A percentile compares a stretch with the other conserved stretches of the same genome.
phyloP scores from a whole-genome alignment of 2,329 filamentous ascomycete species.

The Torrubiella hemipterigena region DNA sequence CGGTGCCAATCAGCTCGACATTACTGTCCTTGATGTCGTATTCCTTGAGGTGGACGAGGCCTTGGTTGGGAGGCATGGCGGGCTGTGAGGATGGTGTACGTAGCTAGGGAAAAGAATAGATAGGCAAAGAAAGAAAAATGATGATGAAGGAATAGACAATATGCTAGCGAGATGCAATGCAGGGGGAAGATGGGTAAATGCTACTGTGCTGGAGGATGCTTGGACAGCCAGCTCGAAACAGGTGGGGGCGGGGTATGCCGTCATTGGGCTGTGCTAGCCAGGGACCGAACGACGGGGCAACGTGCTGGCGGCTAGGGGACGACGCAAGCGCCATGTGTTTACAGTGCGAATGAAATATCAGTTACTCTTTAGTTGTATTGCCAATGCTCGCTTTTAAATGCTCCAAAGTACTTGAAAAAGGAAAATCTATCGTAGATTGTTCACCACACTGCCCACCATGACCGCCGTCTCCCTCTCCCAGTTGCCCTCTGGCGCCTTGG shows the following conservation, averaged over 20 bases:
- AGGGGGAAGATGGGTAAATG: too few species aligned
- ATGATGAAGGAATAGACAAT: not conserved
- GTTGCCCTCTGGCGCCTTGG: constrained; percentile 31
- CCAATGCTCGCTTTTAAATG: too few species aligned
- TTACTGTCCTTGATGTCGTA: constrained; percentile 60
- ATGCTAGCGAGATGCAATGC: not conserved
- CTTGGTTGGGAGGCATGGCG: constrained; percentile 48
- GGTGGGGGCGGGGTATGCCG: too few species aligned
- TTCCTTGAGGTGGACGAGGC: constrained; percentile 49
- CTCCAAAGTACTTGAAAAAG: too few species aligned
- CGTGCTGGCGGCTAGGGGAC: too few species aligned
- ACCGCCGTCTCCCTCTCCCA: constrained; percentile 93
- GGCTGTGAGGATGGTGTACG: not conserved
- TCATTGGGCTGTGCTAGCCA: too few species aligned
- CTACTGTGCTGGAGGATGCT: too few species aligned
- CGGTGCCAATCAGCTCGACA: constrained; percentile 50
- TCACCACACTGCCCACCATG: constrained; percentile 78
- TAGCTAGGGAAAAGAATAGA: constrained; percentile 1
- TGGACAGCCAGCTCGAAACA: too few species aligned
- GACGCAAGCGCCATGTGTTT: too few species aligned
- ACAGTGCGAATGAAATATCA: too few species aligned
- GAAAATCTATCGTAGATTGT: constrained; percentile 36
- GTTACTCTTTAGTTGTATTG: too few species aligned
- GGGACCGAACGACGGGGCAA: too few species aligned
- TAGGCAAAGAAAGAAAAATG: not conserved